Percentiles rank a stretch among this genome's conserved stretches.
These are phyloP conservation scores for Wallacemonas rigidus DNA, from an alignment of 208 protist species.

Conservation along the genomic window DNA sequence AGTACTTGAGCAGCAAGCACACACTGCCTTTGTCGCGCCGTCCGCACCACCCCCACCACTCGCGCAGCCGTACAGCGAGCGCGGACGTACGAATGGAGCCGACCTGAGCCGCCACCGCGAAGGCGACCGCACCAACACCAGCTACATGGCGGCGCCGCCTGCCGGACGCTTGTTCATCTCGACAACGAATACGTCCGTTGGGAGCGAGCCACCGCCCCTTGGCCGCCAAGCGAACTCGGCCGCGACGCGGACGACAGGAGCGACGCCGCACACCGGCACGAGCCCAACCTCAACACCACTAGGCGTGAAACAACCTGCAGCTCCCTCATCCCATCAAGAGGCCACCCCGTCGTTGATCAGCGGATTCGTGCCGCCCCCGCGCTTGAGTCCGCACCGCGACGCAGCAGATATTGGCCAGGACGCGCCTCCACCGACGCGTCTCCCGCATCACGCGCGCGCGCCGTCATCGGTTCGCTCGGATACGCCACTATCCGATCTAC, in stretches of 20 bases:
- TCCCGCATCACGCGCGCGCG: not conserved
- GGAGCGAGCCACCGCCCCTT: too few relatives aligned
- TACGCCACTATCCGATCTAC: constrained; percentile 6
- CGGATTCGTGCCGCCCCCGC: constrained; percentile 12
- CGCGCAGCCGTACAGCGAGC: too few relatives aligned
- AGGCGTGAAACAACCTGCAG: too few relatives aligned
- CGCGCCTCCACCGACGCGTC: not conserved
- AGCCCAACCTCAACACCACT: not conserved
- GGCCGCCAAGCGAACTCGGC: too few relatives aligned
- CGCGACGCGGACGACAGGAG: not conserved
- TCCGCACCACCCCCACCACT: not conserved
- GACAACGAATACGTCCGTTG: too few relatives aligned
- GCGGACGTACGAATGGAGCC: too few relatives aligned
- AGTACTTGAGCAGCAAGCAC: not conserved
- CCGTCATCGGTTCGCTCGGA: constrained; percentile 3
- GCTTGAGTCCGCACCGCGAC: not conserved
- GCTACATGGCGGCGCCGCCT: not conserved
- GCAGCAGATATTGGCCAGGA: too few relatives aligned
- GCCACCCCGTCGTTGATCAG: constrained; percentile 5
- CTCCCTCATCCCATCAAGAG: not conserved
- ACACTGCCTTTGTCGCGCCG: too few relatives aligned
- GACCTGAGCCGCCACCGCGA: not conserved
- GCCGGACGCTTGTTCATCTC: too few relatives aligned
- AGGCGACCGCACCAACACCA: constrained; percentile 10
- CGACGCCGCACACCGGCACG: not conserved